These are phyloP conservation scores for Syncephalastrum sp. DNA, from an alignment of 371 early-diverging fungal genomes.

Conservation along the genomic window DNA sequence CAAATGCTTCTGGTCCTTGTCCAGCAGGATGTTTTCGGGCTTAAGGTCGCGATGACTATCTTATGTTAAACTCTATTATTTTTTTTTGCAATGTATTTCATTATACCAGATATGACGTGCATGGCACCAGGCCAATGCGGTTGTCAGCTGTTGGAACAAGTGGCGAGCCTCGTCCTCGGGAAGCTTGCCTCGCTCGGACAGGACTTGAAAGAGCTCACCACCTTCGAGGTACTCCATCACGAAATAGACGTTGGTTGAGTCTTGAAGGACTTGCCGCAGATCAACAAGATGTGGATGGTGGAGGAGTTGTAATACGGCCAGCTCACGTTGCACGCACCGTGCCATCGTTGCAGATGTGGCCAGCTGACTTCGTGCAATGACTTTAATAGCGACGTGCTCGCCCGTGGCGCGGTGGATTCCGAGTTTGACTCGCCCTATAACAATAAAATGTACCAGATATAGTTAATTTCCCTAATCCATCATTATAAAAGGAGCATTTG, in stretches of 20 bases:
- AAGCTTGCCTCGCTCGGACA: constrained; percentile 82
- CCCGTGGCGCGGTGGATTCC: constrained; percentile 71
- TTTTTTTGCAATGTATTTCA: constrained; percentile 1
- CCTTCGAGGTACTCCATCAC: constrained; percentile 96
- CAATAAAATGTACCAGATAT: neutral
- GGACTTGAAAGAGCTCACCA: constrained; percentile 91
- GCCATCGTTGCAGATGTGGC: constrained; percentile 54
- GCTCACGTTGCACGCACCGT: constrained; percentile 85
- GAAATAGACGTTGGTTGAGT: constrained; percentile 67
- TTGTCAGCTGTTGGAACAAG: constrained; percentile 91
- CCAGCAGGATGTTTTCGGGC: constrained; percentile 74
- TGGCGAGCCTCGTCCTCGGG: constrained; percentile 81
- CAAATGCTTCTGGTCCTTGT: constrained; percentile 63
- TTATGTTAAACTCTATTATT: constrained; percentile 1
- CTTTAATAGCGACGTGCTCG: constrained; percentile 86
- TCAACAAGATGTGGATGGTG: constrained; percentile 88
- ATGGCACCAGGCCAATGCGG: constrained; percentile 92
- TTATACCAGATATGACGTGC: constrained; percentile 80
- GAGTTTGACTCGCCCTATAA: constrained; percentile 74
- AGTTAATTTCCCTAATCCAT: no score
- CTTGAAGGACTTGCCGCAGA: constrained; percentile 84
- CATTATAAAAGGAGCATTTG: no score
- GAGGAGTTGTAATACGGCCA: constrained; percentile 86
- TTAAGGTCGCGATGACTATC: constrained; percentile 62
- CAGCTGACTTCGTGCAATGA: constrained; percentile 69